Evolutionary conservation across 139 green algal species (phyloP), one percentile per base, ranked within the genome.

Genomic region (Trebouxia sp.): DNA sequence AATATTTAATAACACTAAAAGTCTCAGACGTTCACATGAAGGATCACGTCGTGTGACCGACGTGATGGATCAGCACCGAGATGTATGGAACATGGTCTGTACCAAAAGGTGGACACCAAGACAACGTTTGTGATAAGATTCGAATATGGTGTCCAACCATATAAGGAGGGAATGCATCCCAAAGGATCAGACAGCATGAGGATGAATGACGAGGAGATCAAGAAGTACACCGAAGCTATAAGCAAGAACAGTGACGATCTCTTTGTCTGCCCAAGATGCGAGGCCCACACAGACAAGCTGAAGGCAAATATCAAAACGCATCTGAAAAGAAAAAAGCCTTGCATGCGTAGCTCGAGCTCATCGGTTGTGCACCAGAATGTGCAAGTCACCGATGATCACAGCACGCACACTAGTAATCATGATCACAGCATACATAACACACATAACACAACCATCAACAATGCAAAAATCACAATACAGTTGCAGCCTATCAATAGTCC

Each of bases 261-360:
- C 58, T 69, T 17, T 69, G 58, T 69, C 58, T 69, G 56, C 56
- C 56, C 56, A 67, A 67, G 56, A 67, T 67, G 56, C 56, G 14
- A 6, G 56, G 56, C 17, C 56, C 56, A 67, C 56, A 67, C 56
- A 67, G 56, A 67, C 56, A 67, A 67, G 56, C 56, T 67, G 56
- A 67, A 67, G 56, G 56, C 56, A 67, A 67, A 67, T 39, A 67
- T 67, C 56, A 67, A 67, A 67, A 67, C 50, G 50, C 50, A 58
- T 58, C 50, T 58, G 4, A 58, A 15, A 58, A 58, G 10, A 22
- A 58, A 58, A 10, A 58, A 58, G 7, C 50, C 50, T 58, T 58
- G 50, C 50, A 58, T 17, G 50, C 50, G 7, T 58, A 58, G 50
- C 50, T 58, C 50, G 50, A 58, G 50, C 50, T 58, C 50, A 39